Evolutionary conservation across 2,329 filamentous ascomycete species (phyloP), one percentile per base, ranked within the genome.

Genomic region (Claviceps sp.): DNA sequence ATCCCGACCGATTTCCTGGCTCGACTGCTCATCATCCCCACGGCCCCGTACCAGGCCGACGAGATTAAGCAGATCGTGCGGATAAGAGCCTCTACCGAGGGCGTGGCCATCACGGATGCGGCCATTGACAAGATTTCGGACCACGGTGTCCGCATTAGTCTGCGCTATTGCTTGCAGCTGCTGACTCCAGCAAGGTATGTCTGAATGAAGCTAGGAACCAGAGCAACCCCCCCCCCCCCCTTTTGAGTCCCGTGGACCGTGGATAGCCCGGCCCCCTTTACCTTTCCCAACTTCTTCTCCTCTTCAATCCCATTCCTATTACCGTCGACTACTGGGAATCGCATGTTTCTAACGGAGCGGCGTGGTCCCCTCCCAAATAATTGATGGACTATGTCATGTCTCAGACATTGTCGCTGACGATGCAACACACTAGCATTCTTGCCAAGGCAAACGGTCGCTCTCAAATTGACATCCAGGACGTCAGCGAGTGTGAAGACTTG

Each of bases 31-130:
- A 97, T 98, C 71, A 85, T 98, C 63, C 93, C 93, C 45, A 98
- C 93, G 18, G 86, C 89, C 60, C 84, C 89, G 11, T 98, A 97
- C 72, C 79, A 84, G 55, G 79, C 83, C 43, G 82, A 88, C 16
- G 93, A 98, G 72, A 95, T 98, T 67, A 89, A 89, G 72, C 82
- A 84, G 55, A 98, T 98, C 68, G 85, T 97, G 61, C 80, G 84
- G 59, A 83, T 94, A 61, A 85, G 93, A 48, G 82, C 88, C 41
- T 82, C 83, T 57, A 91, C 86, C 8, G 90, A 96, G 71, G 81
- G 81, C 48, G 81, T 95, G 45, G 76, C 79, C 56, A 82, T 97
- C 58, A 83, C 81, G 42, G 88, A 94, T 48, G 80, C 82, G 20
- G 93, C 93, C 26, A 77, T 97, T 54, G 85, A 93, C 61, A 93